Evolutionary conservation across 2,329 filamentous ascomycete genomes (phyloP), one percentile per base, ranked within the genome.

Genomic region (Paramyrothecium roridum): DNA sequence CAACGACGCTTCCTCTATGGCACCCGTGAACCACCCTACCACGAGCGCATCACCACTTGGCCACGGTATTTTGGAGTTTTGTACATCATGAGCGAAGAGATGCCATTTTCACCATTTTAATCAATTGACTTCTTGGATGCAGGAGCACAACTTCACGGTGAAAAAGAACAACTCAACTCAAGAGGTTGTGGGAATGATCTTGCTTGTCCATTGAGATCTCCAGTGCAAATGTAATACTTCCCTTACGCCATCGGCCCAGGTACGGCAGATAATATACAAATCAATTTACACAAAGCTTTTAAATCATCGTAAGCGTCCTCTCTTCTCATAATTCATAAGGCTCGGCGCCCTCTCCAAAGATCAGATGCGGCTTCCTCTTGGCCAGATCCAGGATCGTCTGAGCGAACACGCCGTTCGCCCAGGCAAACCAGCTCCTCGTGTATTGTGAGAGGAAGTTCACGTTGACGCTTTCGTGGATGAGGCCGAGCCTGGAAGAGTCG

Each of bases 371-470:
- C 72, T 96, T 96, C 69, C 93, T 79, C 72, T 88, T 87, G 1
- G 93, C 95, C 52, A 99, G 70, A 75, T 97, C 91, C 52, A 99
- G 76, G 48, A 99, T 91, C 0, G 93, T 96, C 71, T 91, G 88
- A 16, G 93, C 92, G 73, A 96, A 98, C 12, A 99, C 91, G 1
- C 91, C 95, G 64, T 99, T 99, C 12, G 95, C 95, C 95, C 93
- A 98, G 2, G 93, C 91, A 70, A 98, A 98, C 93, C 93, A 98
- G 67, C 89, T 91, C 60, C 92, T 80, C 2, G 93, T 97, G 71
- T 95, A 98, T 21, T 77, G 75, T n/a, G 61, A 57, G 2, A 76
- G 63, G 45, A 73, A 67, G 58, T 93, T 86, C 6, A 98, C 93
- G 65, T 96, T 85, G 45, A 99, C 85, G 64, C 90, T 96, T 76